Evolutionary conservation across 345 rosid species (phyloP).

Genomic region (Bretschneidera sinensis): DNA sequence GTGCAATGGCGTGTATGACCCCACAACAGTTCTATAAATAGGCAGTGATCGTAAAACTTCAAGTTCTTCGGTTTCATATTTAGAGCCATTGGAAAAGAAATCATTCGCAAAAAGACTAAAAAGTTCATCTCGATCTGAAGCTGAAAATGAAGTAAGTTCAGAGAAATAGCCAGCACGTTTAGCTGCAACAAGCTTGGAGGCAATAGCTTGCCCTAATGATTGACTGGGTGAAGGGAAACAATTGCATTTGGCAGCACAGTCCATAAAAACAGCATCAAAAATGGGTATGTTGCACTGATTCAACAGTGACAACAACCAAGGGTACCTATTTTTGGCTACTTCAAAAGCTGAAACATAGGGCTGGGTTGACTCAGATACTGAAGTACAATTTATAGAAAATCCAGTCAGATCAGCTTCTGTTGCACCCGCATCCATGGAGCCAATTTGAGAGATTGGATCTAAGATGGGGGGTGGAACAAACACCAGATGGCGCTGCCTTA

Average conservation of each 20-base stretch:
- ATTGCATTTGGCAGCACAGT: slow-evolving; percentile 64
- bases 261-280: slow-evolving; percentile 63
- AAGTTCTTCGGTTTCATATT: slow-evolving; percentile 61
- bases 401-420: slow-evolving; percentile 30
- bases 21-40: slow-evolving; percentile 67
- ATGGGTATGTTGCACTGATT: slow-evolving; percentile 86
- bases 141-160: slow-evolving; percentile 54
- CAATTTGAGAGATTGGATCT: slow-evolving; percentile 30
- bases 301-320: slow-evolving; percentile 75
- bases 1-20: slow-evolving; percentile 54
- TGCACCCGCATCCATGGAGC: slow-evolving; percentile 21
- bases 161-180: slow-evolving; percentile 68
- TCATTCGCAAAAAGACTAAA: slow-evolving; percentile 75
- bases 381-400: slow-evolving; percentile 24
- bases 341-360: slow-evolving; percentile 55
- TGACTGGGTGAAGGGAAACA: slow-evolving; percentile 58
- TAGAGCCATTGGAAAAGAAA: slow-evolving; percentile 50
- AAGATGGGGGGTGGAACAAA: slow-evolving; percentile 62
- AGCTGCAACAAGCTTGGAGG: slow-evolving; percentile 78
- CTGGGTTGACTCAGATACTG: slow-evolving; percentile 38
- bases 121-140: slow-evolving; percentile 61
- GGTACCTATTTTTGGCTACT: slow-evolving; percentile 40
- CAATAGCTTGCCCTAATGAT: slow-evolving; percentile 81
- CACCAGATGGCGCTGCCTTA: slow-evolving; percentile 62
- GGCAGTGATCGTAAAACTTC: slow-evolving; percentile 75